phyloP scores from a whole-genome alignment of 108 stramenopile genomes.

The Stephanodiscus triporus region DNA sequence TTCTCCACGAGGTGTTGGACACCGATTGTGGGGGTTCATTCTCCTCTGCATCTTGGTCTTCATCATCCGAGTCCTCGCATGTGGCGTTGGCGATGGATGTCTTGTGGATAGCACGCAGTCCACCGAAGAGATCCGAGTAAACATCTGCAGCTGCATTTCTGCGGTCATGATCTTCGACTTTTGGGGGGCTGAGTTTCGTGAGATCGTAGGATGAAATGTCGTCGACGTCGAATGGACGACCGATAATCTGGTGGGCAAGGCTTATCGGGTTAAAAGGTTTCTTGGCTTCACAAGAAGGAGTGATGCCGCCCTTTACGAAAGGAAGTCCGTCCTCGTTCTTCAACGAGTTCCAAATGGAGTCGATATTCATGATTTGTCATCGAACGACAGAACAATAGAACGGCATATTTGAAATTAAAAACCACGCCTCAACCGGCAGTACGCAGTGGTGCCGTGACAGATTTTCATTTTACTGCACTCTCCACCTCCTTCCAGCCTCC shows the following conservation, averaged over 20 bases:
- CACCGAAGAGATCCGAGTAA: not conserved
- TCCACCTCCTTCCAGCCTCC: too few species aligned
- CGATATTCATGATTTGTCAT: constrained; percentile 27
- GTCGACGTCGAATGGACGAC: too few species aligned
- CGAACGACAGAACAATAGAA: too few species aligned
- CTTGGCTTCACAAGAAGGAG: not conserved
- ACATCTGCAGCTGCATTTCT: not conserved
- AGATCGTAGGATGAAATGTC: too few species aligned
- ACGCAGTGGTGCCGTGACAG: too few species aligned
- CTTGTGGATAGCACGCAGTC: not conserved
- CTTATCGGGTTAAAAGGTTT: not conserved
- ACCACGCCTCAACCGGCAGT: too few species aligned
- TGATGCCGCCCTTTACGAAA: not conserved
- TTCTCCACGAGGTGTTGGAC: constrained; percentile 15
- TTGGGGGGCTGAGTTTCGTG: not conserved
- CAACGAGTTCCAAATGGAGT: constrained; percentile 38
- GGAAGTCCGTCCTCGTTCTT: constrained; percentile 30
- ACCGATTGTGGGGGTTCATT: not conserved
- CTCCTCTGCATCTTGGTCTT: constrained; percentile 32
- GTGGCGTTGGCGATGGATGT: not conserved
- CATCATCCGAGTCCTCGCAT: constrained; percentile 47
- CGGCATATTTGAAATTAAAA: too few species aligned
- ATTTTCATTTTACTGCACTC: too few species aligned
- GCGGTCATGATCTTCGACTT: not conserved
- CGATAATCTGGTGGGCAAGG: too few species aligned